phyloP scores from a whole-genome alignment of 148 eudicot genomes.

The Drosera capensis region DNA sequence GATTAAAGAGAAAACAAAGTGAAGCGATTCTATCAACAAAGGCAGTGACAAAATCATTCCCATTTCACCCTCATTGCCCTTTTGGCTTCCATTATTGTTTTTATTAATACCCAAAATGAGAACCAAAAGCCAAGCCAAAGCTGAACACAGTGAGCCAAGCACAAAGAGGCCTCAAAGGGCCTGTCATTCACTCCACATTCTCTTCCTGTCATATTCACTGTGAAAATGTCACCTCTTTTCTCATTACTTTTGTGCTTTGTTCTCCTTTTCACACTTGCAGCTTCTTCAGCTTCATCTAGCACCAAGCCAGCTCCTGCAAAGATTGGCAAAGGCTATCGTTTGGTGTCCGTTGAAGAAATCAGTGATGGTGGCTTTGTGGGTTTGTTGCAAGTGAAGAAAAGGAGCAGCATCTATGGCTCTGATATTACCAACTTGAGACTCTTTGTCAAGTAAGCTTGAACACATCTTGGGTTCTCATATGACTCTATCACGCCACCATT shows the following conservation, averaged over 20 bases:
- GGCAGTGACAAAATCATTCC: too few species aligned
- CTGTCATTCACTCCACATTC: too few species aligned
- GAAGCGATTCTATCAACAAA: too few species aligned
- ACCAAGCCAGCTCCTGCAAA: conserved; percentile 21
- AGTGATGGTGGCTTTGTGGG: conserved; percentile 71
- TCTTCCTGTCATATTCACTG: conserved; percentile 1
- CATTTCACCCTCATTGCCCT: too few species aligned
- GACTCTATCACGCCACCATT: too few species aligned
- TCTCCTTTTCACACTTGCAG: conserved; percentile 3
- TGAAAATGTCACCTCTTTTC: neutral
- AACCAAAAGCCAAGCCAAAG: too few species aligned
- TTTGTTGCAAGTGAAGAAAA: conserved; percentile 55
- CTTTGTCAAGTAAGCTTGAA: conserved; percentile 56
- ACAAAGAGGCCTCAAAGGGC: too few species aligned
- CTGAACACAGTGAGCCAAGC: too few species aligned
- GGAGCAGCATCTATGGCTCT: conserved; percentile 56
- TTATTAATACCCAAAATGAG: too few species aligned
- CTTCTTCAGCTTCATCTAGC: conserved; percentile 1
- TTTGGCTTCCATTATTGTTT: too few species aligned
- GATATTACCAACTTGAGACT: conserved; percentile 72
- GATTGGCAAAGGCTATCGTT: conserved; percentile 77
- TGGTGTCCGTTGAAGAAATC: conserved; percentile 55
- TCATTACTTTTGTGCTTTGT: conserved; percentile 10
- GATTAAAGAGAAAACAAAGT: too few species aligned
- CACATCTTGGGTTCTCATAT: neutral